A percentile compares a stretch with the other conserved stretches of the same genome.
These are phyloP conservation scores for Mucor sp. DNA, from an alignment of 371 early-diverging fungal genomes.

Conservation along the genomic window DNA sequence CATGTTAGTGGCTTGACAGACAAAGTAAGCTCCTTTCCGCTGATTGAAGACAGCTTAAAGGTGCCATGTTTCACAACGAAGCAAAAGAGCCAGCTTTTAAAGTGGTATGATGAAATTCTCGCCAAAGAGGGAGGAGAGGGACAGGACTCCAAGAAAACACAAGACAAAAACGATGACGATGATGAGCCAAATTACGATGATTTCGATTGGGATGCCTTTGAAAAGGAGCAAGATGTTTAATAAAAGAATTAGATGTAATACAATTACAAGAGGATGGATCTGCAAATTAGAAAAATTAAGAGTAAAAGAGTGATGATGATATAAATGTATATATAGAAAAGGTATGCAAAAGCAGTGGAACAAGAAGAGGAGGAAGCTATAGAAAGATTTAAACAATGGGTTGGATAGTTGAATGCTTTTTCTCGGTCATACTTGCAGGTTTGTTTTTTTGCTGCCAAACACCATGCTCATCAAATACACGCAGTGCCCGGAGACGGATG, in stretches of 20 bases:
- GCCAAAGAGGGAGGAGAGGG: constrained; percentile 26
- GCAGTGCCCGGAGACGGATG: constrained; percentile 35
- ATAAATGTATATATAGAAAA: constrained; percentile 10
- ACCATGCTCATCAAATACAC: constrained; percentile 34
- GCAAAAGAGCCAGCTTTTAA: constrained; percentile 38
- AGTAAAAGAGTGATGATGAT: constrained; percentile 8
- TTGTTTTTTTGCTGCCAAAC: constrained; percentile 12
- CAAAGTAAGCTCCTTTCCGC: constrained; percentile 24
- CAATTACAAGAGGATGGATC: not conserved
- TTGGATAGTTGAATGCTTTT: not conserved
- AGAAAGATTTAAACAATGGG: constrained; percentile 8
- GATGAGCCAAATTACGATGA: constrained; percentile 35
- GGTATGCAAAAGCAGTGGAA: not conserved
- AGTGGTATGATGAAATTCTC: constrained; percentile 45
- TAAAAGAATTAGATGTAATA: constrained; percentile 1
- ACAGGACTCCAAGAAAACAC: not conserved
- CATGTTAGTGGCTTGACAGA: constrained; percentile 13
- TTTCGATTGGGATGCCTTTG: constrained; percentile 48
- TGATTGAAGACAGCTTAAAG: constrained; percentile 45
- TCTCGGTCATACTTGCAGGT: constrained; percentile 14
- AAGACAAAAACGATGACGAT: not conserved
- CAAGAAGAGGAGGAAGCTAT: not conserved
- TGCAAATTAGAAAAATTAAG: not conserved
- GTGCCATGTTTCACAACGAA: constrained; percentile 47
- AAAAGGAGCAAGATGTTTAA: constrained; percentile 17